Base-by-base conservation (phyloP, 1,284 basidiomycete species). In the Ganoderma leucocontextum region DNA sequence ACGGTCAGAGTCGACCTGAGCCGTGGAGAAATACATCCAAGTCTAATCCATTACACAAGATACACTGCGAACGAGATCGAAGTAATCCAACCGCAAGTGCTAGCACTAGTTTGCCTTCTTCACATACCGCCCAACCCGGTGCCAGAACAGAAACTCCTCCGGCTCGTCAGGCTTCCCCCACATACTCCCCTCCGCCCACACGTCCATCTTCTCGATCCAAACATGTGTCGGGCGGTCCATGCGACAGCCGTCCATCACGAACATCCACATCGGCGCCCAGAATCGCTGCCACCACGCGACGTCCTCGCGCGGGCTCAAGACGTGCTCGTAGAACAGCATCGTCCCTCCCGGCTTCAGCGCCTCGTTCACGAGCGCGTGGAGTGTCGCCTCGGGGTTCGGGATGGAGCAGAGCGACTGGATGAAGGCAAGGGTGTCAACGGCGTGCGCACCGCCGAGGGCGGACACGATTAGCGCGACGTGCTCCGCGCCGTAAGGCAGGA, bases 281-380 rank as follows among this genome's bases (percentile, higher is more conserved):
- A 90, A 83, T 0, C 81, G 72, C 78, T 93, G 91, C 89, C 90
- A 92, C 85, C 87, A 85, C 10, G 84, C 84, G 4, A 90, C 83
- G 64, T 87, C 85, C n/a, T 75, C 66, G 0, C 77, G 74, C 1
- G 81, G 82, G 71, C 83, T 89, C 57, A 82, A 78, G 9, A 92
- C 89, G 73, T 93, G 91, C 76, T 93, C 91, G 69, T 87, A 88
- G 73, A 87, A 88, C 22, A 92, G 79, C 1, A 93, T 69, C 67
- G 83, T 80, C 0, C 91, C 91, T 87, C 88, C 0, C 88, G 83
- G 66, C 83, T 85, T 41, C 83, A 93, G 81, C 2, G 87, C 80
- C 13, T 85, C 81, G 2, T 78, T 75, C 7, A 84, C 80, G 9
- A 92, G 80, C 1, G 75, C 77, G 2, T 68, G 57, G 25, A 91